Base-by-base conservation (phyloP, 2,329 filamentous ascomycete genomes). In the Penicillium sp. region DNA sequence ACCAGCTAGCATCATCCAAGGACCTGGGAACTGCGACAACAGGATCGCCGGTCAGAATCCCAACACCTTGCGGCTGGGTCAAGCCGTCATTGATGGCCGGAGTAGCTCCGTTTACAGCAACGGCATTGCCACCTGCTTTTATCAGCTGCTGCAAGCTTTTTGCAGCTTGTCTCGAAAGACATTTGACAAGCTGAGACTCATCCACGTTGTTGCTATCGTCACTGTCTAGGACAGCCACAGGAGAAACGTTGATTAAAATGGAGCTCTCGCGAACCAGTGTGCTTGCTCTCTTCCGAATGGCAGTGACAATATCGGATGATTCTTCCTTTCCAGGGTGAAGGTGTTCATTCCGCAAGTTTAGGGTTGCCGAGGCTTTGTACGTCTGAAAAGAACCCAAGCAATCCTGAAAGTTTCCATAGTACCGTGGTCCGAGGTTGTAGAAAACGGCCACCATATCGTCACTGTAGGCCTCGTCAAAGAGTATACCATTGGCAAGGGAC, bases 321-420 rank as follows among this genome's bases (percentile, higher is more conserved):
- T 94, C 88, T 50, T 94, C 88, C 59, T 89, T 94, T 9, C 89
- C 90, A 1, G 87, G 84, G 64, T 94, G 87, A 25, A 94, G 76
- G 36, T 89, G 80, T 59, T 98, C 93, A 56, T 97, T 97, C 31
- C 91, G 84, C 37, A 96, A 76, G 43, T 94, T 93, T 26, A 98
- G 72, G 38, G 87, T 83, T 6, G 93, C 91, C 1, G 93, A 97
- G 5, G 93, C 91, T 56, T 86, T 82, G 60, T 98, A 98, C 0
- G 94, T 98, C 60, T 97, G 89, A 58, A 98, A 94, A 2, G 89
- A 91, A 4, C 94, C 93, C 10, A 98, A 76, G 53, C 88, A 93
- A 59, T 98, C 93, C 66, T 98, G 93, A 54, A 94, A 95, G 60
- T 98, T 98, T 11, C 93, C 93, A 58, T 88, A 84, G 55, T 98